Base-by-base conservation (phyloP, 2,329 filamentous ascomycete genomes). In the Ambrosiella cleistominuta region DNA sequence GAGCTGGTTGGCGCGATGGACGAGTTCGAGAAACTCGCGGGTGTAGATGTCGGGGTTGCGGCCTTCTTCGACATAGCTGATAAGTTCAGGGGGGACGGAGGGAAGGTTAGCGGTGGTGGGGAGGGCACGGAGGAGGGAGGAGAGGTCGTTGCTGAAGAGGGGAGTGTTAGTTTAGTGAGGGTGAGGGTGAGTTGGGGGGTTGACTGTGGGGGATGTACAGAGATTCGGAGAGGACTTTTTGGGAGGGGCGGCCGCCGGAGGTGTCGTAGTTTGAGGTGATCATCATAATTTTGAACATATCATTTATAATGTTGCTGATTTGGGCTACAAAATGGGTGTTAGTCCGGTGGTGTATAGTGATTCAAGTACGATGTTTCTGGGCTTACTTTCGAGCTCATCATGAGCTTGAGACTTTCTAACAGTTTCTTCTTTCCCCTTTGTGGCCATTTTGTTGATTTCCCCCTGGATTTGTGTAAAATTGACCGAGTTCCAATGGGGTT, bases 41-140 rank as follows among this genome's bases (percentile, higher is more conserved):
- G 82, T 86, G 73, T 86, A 86, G 64, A 86, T 85, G 69, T 86
- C 82, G 1, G 82, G 82, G 71, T 86, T 86, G 55, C 82, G 80
- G 50, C 82, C 82, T 66, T 80, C 79, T 68, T 86, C 82, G 64
- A 86, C 82, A 70, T 86, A 86, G 65, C 80, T 73, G 61, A 85
- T 74, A 11, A 85, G 75, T 65, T 84, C 81, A 56, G 76, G 76
- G 1, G 81, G 81, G 19, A 83, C 74, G 38, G 67, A 69, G 3
- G 79, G 78, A 45, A 81, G 73, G 15, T 38, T 50, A 54, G 53
- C 44, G 54, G 8, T 44, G 17, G 9, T 39, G 47, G 19, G 11
- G 37, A 49, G 13, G 37, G 12, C n/a, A 12, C 7, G 15, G 12
- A 40, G 37, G 36, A 42, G 15, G 37, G 56, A 6, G 37, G 35